Conservation (phyloP, 805 yeast species). For the Yarrowia bubula region DNA sequence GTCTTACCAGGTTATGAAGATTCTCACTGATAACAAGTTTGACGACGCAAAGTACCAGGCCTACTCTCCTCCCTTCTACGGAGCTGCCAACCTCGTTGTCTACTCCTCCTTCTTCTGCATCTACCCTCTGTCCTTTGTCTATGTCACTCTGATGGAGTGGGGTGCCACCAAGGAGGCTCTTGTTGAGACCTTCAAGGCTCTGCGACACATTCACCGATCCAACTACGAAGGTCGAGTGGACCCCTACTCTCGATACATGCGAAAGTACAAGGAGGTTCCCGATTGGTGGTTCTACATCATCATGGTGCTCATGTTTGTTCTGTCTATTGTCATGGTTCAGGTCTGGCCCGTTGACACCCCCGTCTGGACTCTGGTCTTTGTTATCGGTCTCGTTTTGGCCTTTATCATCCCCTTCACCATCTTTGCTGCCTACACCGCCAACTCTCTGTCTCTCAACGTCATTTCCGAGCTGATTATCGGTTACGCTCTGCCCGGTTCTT, state of each 20-base stretch:
- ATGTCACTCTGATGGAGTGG: constrained; percentile 35
- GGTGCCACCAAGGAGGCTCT: constrained; percentile 32
- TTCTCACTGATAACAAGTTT: constrained; percentile 42
- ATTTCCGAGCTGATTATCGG: constrained; percentile 64
- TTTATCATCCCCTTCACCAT: constrained; percentile 63
- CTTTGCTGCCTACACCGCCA: constrained; percentile 60
- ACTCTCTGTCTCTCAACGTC: constrained; percentile 56
- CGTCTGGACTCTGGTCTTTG: constrained; percentile 61
- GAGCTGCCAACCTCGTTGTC: constrained; percentile 47
- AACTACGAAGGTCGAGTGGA: constrained; percentile 36
- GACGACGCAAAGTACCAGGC: constrained; percentile 49
- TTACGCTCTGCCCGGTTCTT: constrained; percentile 61
- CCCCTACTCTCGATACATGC: constrained; percentile 52
- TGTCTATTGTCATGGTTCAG: constrained; percentile 46
- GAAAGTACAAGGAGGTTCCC: constrained; percentile 51
- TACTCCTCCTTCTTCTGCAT: constrained; percentile 58
- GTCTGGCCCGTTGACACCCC: constrained; percentile 50
- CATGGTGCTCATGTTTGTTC: constrained; percentile 45
- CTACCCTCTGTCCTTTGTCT: constrained; percentile 55
- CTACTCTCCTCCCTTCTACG: constrained; percentile 67
- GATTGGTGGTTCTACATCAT: constrained; percentile 53
- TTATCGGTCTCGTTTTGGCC: constrained; percentile 53
- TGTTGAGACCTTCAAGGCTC: constrained; percentile 6
- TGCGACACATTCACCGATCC: constrained; percentile 5
- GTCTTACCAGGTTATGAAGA: constrained; percentile 48